Conservation (phyloP, 495 filamentous ascomycete species). For the Hypoxylon lenormandii region DNA sequence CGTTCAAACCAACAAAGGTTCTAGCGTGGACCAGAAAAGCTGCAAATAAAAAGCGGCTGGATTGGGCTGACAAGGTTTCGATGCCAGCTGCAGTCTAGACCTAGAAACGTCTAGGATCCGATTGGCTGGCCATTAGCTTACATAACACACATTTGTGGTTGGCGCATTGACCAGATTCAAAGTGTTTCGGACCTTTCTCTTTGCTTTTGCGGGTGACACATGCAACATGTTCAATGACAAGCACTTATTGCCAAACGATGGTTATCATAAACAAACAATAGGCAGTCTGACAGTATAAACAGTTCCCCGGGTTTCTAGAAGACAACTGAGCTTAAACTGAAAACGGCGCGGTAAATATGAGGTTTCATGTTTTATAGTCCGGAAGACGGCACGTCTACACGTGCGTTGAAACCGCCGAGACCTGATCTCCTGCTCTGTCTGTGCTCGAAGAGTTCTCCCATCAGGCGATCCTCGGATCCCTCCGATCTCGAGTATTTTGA, state of each 20-base stretch:
- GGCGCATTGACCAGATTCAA: conserved; percentile 29
- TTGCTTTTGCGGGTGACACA: no score
- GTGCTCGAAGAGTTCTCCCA: conserved; percentile 9
- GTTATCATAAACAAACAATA: no score
- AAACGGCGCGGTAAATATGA: not conserved
- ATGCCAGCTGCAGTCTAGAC: no score
- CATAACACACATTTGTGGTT: not conserved
- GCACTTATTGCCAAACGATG: no score
- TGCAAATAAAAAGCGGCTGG: not conserved
- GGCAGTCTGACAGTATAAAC: no score
- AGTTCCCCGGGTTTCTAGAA: not conserved
- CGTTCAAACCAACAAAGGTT: not conserved
- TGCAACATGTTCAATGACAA: no score
- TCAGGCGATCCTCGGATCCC: conserved; percentile 18
- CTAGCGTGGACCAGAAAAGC: not conserved
- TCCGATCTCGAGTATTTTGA: conserved; percentile 1
- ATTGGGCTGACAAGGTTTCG: no score
- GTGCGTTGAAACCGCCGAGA: conserved; percentile 31
- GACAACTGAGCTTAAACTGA: not conserved
- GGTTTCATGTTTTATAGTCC: not conserved
- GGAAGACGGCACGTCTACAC: conserved; percentile 11
- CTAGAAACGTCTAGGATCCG: not conserved
- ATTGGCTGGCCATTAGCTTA: conserved; percentile 18
- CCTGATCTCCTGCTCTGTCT: conserved; percentile 1
- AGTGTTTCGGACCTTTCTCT: no score